Evolutionary conservation across 1,284 basidiomycete species (phyloP), one percentile per base, ranked within the genome.

Genomic region (Hortiboletus rubellus): DNA sequence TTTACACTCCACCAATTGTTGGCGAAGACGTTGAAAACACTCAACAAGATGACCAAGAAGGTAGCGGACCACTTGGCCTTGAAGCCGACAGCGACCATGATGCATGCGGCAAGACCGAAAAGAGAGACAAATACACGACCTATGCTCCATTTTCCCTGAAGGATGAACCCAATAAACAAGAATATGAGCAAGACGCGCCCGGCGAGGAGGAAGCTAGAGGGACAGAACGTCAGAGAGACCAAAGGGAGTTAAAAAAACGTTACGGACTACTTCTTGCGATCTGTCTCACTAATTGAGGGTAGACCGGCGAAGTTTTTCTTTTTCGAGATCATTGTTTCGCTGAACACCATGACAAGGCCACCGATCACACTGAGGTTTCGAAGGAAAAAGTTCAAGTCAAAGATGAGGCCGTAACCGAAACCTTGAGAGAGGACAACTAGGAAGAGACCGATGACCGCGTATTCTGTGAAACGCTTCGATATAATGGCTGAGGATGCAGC

Each of bases 1-100:
- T 95, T 90, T n/a, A 98, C 87, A 64, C 85, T 89, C 97, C 96
- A 99, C 89, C 93, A 99, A 78, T 98, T 98, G 84, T 99, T 99
- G 76, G 94, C 93, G 68, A 96, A 91, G 37, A 98, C 91, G 74
- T 99, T 99, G 87, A 99, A 97, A 62, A 94, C 76, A 71, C 90
- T 93, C 65, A 99, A 79, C 7, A 96, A 83, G 64, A 97, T 76
- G 59, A 98, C 95, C 58, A 99, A 84, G 87, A 99, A 98, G n/a
- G 87, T 85, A 4, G 96, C 96, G 15, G 92, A 94, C 94, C 95
- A 98, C 75, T 98, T 96, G 67, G 97, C 96, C 80, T 99, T 99
- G 86, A 98, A 99, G 49, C 97, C 97, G 61, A 99, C 84, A 11
- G 96, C 97, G 53, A 99, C 96, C 94, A 98, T 98, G 69, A 87